Evolutionary conservation across 345 rosid genomes (phyloP), one percentile per base, ranked within the genome.

Genomic region (Orychophragmus violaceus): DNA sequence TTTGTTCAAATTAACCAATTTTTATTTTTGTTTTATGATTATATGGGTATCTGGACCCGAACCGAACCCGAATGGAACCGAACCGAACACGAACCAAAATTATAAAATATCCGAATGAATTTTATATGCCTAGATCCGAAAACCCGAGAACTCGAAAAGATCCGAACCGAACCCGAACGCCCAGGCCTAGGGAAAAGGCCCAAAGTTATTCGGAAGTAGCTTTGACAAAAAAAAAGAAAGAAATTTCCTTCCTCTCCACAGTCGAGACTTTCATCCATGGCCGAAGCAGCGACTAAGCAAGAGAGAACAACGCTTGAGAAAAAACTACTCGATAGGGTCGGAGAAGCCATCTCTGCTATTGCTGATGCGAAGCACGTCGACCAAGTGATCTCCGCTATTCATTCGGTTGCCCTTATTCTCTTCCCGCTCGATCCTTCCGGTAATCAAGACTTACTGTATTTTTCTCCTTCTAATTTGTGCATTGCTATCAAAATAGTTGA

Each of bases 391-490:
- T 82, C 74, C 77, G 65, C 88, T 72, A 88, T 90, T 73, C 86
- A 87, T 70, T 90, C 97, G 53, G 42, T 94, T 67, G 89, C 95
- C 11, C 66, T 74, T 71, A 82, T 86, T 76, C 81, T 94, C 68
- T 88, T 90, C 64, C 95, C 95, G 24, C 16, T 85, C 45, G 90
- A 90, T 56, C 76, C 82, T 61, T 59, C 85, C 76, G 94, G 96
- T 84, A 61, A 59, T 42, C 57, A 2, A 13, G 5, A 4, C 19
- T 13, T 18, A 9, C 5, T 14, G 3, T n/a, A 3, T 3, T 6
- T 57, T 33, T 22, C 5, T 60, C 17, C 36, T 42, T 48, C 14
- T 5, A 8, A 4, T 50, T n/a, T 68, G 17, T 28, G 5, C n/a
- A n/a, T n/a, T n/a, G 12, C 21, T 37, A 9, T 23, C 45, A 29